Evolutionary conservation across 139 green algal species (phyloP).

Genomic region (Edaphochlamys debaryana): DNA sequence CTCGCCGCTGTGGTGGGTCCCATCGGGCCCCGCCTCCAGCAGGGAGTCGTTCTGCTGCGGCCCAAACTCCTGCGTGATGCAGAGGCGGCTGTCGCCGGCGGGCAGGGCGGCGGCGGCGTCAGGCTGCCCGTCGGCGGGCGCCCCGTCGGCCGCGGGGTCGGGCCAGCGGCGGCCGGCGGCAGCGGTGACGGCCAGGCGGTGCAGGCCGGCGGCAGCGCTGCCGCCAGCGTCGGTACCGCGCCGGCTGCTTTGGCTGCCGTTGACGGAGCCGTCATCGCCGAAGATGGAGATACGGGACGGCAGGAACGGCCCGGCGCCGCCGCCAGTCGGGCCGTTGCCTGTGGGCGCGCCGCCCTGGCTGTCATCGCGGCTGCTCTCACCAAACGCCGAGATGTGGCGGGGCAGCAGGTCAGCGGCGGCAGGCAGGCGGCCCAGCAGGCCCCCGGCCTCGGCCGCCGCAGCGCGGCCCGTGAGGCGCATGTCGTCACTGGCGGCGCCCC

Average conservation of each 20-base stretch:
- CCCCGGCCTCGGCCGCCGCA: neutral
- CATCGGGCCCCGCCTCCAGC: neutral
- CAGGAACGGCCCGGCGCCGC: conserved; percentile 14
- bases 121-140: neutral
- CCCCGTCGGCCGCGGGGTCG: neutral
- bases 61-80: conserved; percentile 55
- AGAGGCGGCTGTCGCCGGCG: conserved; percentile 13
- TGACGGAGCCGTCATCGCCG: conserved; percentile 4
- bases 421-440: neutral
- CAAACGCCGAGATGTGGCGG: conserved; percentile 76
- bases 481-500: neutral
- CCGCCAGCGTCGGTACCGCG: neutral
- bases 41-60: neutral
- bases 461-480: neutral
- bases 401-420: conserved; percentile 53
- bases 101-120: neutral
- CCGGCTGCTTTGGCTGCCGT: too few species aligned
- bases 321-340: neutral
- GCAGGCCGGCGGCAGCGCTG: neutral
- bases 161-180: neutral
- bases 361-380: conserved; percentile 53
- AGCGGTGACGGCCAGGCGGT: neutral
- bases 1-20: too few species aligned
- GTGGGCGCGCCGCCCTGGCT: conserved; percentile 14
- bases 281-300: conserved; percentile 34